Conservation (phyloP, 305 asterid genomes). For the Fraxinus sp. region DNA sequence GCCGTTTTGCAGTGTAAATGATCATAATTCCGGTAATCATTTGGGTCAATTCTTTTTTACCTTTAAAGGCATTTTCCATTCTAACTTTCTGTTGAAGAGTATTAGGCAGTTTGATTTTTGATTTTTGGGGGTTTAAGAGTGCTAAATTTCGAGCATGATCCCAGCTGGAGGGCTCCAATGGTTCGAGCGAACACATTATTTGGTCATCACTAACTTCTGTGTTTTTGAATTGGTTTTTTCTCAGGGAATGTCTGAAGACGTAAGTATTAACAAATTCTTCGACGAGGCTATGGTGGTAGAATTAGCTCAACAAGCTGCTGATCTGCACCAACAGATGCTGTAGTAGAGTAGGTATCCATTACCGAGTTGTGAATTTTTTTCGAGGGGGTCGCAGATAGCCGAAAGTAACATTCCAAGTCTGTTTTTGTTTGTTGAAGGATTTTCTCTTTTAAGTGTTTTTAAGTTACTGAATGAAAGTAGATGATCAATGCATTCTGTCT, state of each 20-base stretch:
- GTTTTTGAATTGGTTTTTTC: constrained; percentile 8
- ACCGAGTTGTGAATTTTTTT: not conserved
- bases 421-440: not conserved
- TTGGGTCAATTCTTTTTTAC: not conserved
- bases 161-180: not conserved
- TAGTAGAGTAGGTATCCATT: constrained; percentile 2
- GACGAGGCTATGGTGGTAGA: constrained; percentile 97
- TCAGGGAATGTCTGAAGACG: constrained; percentile 99
- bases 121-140: not conserved
- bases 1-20: not conserved
- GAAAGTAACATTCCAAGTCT: not conserved
- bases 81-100: not conserved
- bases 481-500: not conserved
- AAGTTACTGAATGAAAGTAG: not conserved
- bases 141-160: not conserved
- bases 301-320: constrained; percentile 93
- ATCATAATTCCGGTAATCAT: not conserved
- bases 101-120: not conserved
- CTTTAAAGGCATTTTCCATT: not conserved
- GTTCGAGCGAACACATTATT: not conserved
- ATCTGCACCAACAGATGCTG: constrained; percentile 78
- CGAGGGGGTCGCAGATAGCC: not conserved
- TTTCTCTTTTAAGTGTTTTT: not conserved
- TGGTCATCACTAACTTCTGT: constrained; percentile 1
- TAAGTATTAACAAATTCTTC: constrained; percentile 83